Evolutionary conservation across 2,329 filamentous ascomycete species (phyloP).

Genomic region (Didymella segeticola): DNA sequence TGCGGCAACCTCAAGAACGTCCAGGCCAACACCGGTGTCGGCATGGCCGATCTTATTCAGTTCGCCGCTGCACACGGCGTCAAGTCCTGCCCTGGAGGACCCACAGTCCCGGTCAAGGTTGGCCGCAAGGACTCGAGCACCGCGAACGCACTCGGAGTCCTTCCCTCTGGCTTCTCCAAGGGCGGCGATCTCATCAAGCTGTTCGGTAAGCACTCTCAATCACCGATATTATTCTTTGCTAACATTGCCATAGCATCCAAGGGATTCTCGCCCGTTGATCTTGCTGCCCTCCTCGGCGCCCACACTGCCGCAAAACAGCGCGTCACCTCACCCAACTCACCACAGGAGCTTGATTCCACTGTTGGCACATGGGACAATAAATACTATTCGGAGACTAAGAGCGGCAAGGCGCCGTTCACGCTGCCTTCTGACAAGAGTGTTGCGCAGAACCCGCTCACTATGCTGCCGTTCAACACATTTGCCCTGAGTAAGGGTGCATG

Average conservation of each 20-base stretch:
- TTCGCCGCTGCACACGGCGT: slow-evolving; percentile 48
- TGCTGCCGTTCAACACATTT: slow-evolving; percentile 32
- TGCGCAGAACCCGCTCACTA: slow-evolving; percentile 29
- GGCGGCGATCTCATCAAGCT: slow-evolving; percentile 33
- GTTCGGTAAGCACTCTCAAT: slow-evolving; percentile 31
- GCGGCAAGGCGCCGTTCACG: slow-evolving; percentile 37
- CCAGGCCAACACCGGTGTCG: slow-evolving; percentile 49
- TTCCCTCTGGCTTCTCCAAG: slow-evolving; percentile 28
- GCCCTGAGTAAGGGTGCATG: slow-evolving; percentile 37
- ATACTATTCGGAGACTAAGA: slow-evolving; percentile 45
- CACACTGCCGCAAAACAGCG: slow-evolving; percentile 46
- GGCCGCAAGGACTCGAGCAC: slow-evolving; percentile 41
- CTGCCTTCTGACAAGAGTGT: slow-evolving; percentile 39
- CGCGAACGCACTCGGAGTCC: slow-evolving; percentile 29
- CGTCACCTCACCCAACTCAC: slow-evolving; percentile 29
- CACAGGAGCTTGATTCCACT: slow-evolving; percentile 44
- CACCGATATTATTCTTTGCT: not conserved
- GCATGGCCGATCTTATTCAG: slow-evolving; percentile 46
- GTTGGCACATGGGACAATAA: slow-evolving; percentile 48
- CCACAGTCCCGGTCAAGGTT: slow-evolving; percentile 41
- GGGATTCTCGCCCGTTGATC: slow-evolving; percentile 45
- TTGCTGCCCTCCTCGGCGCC: slow-evolving; percentile 50
- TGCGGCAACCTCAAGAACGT: slow-evolving; percentile 50
- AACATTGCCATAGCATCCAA: slow-evolving; percentile 31
- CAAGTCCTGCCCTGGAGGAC: slow-evolving; percentile 46